Evolutionary conservation across 2,329 filamentous ascomycete genomes (phyloP).

Genomic region (Shiraia bambusicola): DNA sequence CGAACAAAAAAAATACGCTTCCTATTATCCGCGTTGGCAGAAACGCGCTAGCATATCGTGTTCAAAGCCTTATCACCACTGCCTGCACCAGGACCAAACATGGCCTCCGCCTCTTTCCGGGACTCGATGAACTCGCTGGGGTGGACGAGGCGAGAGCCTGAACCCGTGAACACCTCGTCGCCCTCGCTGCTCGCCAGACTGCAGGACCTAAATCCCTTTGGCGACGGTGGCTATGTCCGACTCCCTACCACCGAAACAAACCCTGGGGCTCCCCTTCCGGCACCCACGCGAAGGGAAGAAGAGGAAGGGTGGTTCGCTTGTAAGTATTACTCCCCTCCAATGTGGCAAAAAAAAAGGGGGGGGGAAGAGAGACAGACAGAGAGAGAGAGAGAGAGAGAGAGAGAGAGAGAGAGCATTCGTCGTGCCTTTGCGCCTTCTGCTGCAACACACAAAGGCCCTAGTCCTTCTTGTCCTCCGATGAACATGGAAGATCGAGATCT

Average conservation of each 20-base stretch:
- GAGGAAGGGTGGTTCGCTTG: constrained; percentile 93
- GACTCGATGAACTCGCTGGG: constrained; percentile 94
- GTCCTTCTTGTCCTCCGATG: constrained; percentile 9
- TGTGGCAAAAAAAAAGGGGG: constrained; percentile 27
- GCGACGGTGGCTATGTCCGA: constrained; percentile 81
- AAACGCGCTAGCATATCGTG: constrained; percentile 23
- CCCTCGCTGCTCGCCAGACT: constrained; percentile 78
- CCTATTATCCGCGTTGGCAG: constrained; percentile 8
- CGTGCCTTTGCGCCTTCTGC: constrained; percentile 7
- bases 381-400: no score
- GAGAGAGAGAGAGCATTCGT: no score
- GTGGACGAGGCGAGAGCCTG: constrained; percentile 82
- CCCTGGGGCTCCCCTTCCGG: constrained; percentile 81
- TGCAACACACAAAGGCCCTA: constrained; percentile 9
- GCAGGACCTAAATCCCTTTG: constrained; percentile 85
- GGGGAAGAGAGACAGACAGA: no score
- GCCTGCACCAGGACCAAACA: constrained; percentile 41
- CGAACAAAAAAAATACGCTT: constrained; percentile 11
- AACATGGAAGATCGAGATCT: constrained; percentile 11
- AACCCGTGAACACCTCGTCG: constrained; percentile 73
- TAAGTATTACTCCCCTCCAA: constrained; percentile 60
- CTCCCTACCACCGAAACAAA: constrained; percentile 77
- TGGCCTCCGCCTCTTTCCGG: constrained; percentile 87
- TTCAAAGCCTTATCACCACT: constrained; percentile 7
- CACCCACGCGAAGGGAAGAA: constrained; percentile 81